These are phyloP conservation scores for Venturia nashicola DNA, from an alignment of 2,329 filamentous ascomycete species.

Conservation along the genomic window DNA sequence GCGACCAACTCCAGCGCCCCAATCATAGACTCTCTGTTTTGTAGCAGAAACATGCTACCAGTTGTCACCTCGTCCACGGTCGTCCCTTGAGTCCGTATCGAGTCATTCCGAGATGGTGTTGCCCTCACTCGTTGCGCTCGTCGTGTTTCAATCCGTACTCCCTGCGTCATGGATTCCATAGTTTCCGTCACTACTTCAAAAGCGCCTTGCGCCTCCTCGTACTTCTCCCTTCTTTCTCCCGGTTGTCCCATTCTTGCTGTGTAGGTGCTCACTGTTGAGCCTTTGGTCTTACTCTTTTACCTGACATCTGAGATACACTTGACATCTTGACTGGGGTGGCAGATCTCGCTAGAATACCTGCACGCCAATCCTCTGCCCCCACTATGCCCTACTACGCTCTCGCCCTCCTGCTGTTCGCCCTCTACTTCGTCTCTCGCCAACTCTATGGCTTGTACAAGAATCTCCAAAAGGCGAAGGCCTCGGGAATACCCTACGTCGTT, in stretches of 20 bases:
- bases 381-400: slow-evolving; percentile 2
- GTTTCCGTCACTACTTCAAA: not conserved
- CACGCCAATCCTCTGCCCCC: not conserved
- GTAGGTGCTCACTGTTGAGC: not conserved
- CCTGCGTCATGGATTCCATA: not conserved
- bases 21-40: not conserved
- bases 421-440: not conserved
- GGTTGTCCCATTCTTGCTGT: not conserved
- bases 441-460: slow-evolving; percentile 3
- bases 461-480: not conserved
- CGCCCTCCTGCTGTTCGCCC: not conserved
- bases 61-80: not conserved
- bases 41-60: not conserved
- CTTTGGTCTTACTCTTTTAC: not conserved
- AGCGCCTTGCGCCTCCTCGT: not conserved
- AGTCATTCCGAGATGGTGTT: not conserved
- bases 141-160: not conserved
- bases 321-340: not conserved
- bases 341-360: not conserved
- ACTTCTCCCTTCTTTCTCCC: not conserved
- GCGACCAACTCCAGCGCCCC: not conserved
- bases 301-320: not conserved
- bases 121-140: not conserved
- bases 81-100: not conserved
- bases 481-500: slow-evolving; percentile 10